Evolutionary conservation across 1,284 basidiomycete species (phyloP).

Genomic region (Schizophyllum commune): DNA sequence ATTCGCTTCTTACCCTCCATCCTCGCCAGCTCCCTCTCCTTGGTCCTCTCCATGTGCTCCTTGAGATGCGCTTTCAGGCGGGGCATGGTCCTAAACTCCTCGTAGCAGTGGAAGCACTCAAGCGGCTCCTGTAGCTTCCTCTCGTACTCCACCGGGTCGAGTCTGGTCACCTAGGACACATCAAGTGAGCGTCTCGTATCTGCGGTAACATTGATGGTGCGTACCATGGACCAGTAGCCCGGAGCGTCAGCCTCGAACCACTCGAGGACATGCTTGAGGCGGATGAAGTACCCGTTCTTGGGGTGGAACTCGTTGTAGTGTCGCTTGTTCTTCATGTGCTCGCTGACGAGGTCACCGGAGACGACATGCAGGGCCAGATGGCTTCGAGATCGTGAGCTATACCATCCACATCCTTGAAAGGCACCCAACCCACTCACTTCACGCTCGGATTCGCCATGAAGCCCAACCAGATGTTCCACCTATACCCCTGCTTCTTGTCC

Average conservation of each 20-base stretch:
- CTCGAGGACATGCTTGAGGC: slow-evolving; percentile 88
- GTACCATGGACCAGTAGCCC: slow-evolving; percentile 24
- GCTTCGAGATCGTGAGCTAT: slow-evolving; percentile 28
- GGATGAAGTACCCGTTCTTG: slow-evolving; percentile 71
- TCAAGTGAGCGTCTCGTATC: background rate
- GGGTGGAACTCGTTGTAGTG: slow-evolving; percentile 74
- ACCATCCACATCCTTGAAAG: no score
- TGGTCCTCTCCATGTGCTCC: slow-evolving; percentile 43
- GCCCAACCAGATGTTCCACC: slow-evolving; percentile 76
- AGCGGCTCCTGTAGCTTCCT: slow-evolving; percentile 60
- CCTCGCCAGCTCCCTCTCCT: background rate
- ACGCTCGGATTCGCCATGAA: slow-evolving; percentile 84
- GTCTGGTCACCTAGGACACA: slow-evolving; percentile 24
- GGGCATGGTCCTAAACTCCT: slow-evolving; percentile 66
- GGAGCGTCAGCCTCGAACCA: no score
- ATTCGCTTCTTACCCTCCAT: background rate
- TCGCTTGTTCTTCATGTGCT: slow-evolving; percentile 80
- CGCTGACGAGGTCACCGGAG: slow-evolving; percentile 76
- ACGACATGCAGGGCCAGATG: slow-evolving; percentile 86
- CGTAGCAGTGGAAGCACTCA: slow-evolving; percentile 61
- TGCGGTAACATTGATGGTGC: background rate
- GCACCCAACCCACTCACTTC: slow-evolving; percentile 40
- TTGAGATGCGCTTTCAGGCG: slow-evolving; percentile 68
- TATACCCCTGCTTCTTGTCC: slow-evolving; percentile 67
- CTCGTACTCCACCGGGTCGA: slow-evolving; percentile 52